Base-by-base conservation (phyloP, 2,329 filamentous ascomycete genomes). In the Dactylellina haptotyla region DNA sequence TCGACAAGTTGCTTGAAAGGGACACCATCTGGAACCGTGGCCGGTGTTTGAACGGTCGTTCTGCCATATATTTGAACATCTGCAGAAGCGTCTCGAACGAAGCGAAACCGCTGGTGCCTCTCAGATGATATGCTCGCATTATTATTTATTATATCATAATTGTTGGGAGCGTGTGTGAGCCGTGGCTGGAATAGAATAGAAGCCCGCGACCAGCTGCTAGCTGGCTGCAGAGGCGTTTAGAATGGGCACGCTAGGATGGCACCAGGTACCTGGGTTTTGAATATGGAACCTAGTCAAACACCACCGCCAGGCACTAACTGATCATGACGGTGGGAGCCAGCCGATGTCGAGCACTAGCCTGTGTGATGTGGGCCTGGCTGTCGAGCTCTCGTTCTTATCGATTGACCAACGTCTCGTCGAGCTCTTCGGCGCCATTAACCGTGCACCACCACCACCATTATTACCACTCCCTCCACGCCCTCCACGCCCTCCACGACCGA, bases 301-400 rank as follows among this genome's bases (percentile, higher is more conserved):
- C n/a, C 12, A 18, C 23, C 16, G 41, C 41, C 3, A 16, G 16
- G 14, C 41, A 18, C 18, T 10, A 45, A 45, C 32, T 34, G 32
- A 45, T 18, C n/a, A 9, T 45, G n/a, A 10, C 34, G 34, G 16
- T n/a, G 34, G 34, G 12, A n/a, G 12, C 12, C 16, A 10, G 16
- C 9, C 34, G 12, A 3, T 10, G 34, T 39, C 16, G 16, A 14
- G 34, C 12, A 39, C 12, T 39, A 10, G 2, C 3, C 34, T n/a
- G 16, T 10, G 9, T 3, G 12, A 3, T 39, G 12, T 10, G 9
- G 12, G 12, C 34, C 12, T 4, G 12, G 9, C 18, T 62, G 58
- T 62, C 45, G 58, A 62, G 59, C 46, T 53, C 58, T 16, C 9
- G 18, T 23, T 62, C 59, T 63, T 63, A 63, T 63, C 59, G 59